These are phyloP conservation scores for Pseudocercospora fuligena DNA, from an alignment of 2,329 filamentous ascomycete genomes.

Conservation along the genomic window DNA sequence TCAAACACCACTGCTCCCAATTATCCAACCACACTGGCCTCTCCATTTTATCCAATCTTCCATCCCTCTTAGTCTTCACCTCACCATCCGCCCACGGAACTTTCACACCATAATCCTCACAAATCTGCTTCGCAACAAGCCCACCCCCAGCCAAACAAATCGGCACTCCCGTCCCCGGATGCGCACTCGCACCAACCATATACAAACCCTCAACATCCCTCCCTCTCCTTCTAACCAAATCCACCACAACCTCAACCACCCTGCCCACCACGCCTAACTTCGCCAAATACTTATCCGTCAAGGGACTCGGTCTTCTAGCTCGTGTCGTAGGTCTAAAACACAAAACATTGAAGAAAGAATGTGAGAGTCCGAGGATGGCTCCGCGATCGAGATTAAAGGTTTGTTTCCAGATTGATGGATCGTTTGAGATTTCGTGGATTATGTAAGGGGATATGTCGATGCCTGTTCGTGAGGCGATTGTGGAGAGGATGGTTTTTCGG, in stretches of 20 bases:
- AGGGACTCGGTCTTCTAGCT: constrained; percentile 54
- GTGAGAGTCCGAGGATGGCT: constrained; percentile 72
- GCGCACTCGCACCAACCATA: constrained; percentile 76
- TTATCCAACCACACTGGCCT: constrained; percentile 35
- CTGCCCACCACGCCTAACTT: constrained; percentile 33
- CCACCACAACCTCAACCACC: constrained; percentile 33
- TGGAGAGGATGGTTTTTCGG: constrained; percentile 64
- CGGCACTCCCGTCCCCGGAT: constrained; percentile 77
- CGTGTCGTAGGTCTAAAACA: constrained; percentile 67
- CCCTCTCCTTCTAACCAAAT: constrained; percentile 29
- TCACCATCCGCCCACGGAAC: constrained; percentile 49
- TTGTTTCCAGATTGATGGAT: constrained; percentile 66
- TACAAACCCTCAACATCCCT: constrained; percentile 59
- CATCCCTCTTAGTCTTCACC: constrained; percentile 18
- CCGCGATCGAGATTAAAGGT: constrained; percentile 77
- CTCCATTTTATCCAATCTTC: constrained; percentile 37
- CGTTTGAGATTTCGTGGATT: constrained; percentile 67
- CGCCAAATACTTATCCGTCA: constrained; percentile 41
- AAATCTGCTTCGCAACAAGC: constrained; percentile 61
- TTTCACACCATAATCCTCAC: constrained; percentile 45
- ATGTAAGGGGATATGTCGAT: constrained; percentile 58
- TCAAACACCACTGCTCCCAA: constrained; percentile 31
- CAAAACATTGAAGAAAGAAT: constrained; percentile 75
- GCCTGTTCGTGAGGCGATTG: constrained; percentile 65
- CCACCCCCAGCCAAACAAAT: constrained; percentile 73